Evolutionary conservation across 1,139 yeast species (phyloP), one percentile per base, ranked within the genome.

Genomic region (Saccharomyces hybrid): DNA sequence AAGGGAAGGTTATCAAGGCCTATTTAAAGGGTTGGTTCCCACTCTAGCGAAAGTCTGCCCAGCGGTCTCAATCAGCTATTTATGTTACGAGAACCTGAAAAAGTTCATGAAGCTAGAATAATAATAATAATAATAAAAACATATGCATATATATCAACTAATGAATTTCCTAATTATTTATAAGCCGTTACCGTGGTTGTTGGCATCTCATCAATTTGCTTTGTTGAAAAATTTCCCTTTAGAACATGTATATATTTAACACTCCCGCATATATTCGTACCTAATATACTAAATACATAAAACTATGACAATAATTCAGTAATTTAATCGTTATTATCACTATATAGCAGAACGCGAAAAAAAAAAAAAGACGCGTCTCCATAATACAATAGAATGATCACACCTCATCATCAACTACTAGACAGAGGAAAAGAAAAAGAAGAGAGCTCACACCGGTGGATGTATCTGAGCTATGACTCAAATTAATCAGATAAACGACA

Each of bases 31-130:
- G 1, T 76, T 93, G 62, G 88, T 88, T 2, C 98, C 99, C 13
- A 93, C 93, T 66, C 75, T 93, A 63, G 96, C 97, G 2, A 93
- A 93, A 70, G 99, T 91, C 25, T 96, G 96, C 5, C 99, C 99
- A 0, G 97, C 98, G 0, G 97, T 93, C 48, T 88, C 97, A 32
- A 91, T 93, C 59, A 87, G 96, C 70, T 93, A 93, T 70, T 78
- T 93, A 71, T 89, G 93, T 77, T 93, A 93, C 70, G 99, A 93
- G 68, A 91, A 91, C 70, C 76, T 91, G 68, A 93, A 91, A 71
- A 72, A 74, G 47, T 56, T 83, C 11, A 81, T 91, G 78, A 78
- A 74, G 14, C 68, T 84, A 53, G 79, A 78, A 52, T 78, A 55
- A 52, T 49, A 42, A 52, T 78, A 55, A 52, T 49, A 42, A 49